Evolutionary conservation across 768 basidiomycete species (phyloP), one percentile per base, ranked within the genome.

Genomic region (Trametes villosa): DNA sequence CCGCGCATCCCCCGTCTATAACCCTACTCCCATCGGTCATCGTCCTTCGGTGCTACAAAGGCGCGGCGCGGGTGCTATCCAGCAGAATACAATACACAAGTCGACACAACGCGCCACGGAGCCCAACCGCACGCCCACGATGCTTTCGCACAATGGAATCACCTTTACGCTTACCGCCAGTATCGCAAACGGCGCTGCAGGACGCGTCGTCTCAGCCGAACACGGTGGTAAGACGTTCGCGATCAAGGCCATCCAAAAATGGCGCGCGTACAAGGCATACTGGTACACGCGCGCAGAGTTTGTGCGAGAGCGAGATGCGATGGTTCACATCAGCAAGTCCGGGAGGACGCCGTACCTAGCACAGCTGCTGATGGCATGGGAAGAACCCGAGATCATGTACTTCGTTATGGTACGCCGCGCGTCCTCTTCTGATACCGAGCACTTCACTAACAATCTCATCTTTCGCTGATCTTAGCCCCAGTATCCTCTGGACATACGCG

Each of bases 371-470:
- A 40, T 51, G 46, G 45, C 34, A 11, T 60, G 59, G 59, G 51
- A 53, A 24, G 59, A 58, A 29, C 9, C 12, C 29, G 34, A 48
- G 9, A 12, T 9, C n/a, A 13, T 53, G 27, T 54, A 36, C 36
- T 54, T 60, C 24, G 52, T 60, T 22, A 53, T 60, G 59, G 59
- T 60, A 45, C 44, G 59, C 47, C 30, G 42, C 41, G 26, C 6
- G 24, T n/a, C 18, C 11, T 20, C 29, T 27, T 12, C 24, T 0
- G 11, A 9, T n/a, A 3, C 2, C 2, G 29, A 9, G 9, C 6
- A 4, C 30, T 33, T 22, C n/a, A 50, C 15, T 47, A 22, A 53
- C n/a, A 18, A 12, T 4, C 15, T 40, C 30, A 18, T 22, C 18
- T n/a, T 24, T 9, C 22, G n/a, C 22, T 13, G 3, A 18, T 29